These are phyloP conservation scores for Spizellomyces sp. DNA, from an alignment of 192 early-diverging fungal genomes.

Conservation along the genomic window DNA sequence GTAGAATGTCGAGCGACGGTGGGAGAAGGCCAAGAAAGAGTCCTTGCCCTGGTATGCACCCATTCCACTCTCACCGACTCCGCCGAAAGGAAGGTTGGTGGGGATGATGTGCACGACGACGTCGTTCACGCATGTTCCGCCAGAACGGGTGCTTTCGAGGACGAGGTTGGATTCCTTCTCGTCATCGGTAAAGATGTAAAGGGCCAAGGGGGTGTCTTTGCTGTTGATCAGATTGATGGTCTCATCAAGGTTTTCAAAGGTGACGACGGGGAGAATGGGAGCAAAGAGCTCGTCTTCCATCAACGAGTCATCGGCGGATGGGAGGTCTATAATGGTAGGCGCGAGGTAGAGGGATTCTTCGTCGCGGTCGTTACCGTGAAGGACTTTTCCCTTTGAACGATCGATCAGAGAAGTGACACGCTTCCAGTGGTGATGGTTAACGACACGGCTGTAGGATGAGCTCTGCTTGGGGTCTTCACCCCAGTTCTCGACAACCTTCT, in stretches of 20 bases:
- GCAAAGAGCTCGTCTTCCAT: constrained; percentile 93
- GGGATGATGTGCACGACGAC: constrained; percentile 62
- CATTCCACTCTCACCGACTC: constrained; percentile 80
- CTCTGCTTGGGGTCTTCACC: constrained; percentile 49
- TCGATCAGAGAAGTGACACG: constrained; percentile 66
- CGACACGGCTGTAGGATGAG: constrained; percentile 67
- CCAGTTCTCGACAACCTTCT: constrained; percentile 26
- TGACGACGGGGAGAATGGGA: constrained; percentile 81
- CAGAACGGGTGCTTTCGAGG: constrained; percentile 72
- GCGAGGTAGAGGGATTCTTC: constrained; percentile 70
- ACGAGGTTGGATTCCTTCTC: constrained; percentile 59
- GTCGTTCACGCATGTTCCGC: constrained; percentile 80
- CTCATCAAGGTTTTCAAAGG: constrained; percentile 38
- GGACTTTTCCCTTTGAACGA: constrained; percentile 42
- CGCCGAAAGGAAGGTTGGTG: constrained; percentile 78
- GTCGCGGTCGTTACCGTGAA: constrained; percentile 60
- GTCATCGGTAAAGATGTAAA: constrained; percentile 73
- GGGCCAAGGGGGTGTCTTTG: constrained; percentile 73
- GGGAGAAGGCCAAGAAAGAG: constrained; percentile 7
- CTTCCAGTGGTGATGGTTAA: constrained; percentile 70
- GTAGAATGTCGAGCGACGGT: constrained; percentile 1
- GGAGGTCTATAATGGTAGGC: constrained; percentile 76
- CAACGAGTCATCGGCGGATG: constrained; percentile 49
- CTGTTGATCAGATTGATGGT: constrained; percentile 36
- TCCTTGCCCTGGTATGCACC: constrained; percentile 71